Conservation (phyloP, 2,329 filamentous ascomycete species). For the Zymoseptoria pseudotritici region DNA sequence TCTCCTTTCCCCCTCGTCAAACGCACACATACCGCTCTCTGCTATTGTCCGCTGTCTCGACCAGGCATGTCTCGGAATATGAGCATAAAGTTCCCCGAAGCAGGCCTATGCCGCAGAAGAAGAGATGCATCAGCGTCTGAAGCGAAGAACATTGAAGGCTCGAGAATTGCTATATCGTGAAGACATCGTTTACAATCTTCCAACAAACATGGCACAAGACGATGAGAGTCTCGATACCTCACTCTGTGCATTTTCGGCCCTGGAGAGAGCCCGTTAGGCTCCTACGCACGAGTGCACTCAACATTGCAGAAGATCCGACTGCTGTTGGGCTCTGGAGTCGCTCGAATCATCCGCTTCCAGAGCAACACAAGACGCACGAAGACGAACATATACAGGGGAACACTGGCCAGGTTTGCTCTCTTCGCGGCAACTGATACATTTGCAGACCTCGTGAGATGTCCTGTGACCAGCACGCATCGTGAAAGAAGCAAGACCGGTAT, state of each 20-base stretch:
- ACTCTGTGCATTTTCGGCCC: neutral
- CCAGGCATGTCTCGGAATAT: neutral
- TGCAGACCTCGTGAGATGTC: neutral
- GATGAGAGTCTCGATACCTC: neutral
- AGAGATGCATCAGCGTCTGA: neutral
- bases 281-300: neutral
- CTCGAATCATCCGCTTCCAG: too few species aligned
- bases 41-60: neutral
- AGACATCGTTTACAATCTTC: neutral
- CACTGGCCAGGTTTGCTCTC: neutral
- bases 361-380: too few species aligned
- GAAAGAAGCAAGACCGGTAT: neutral
- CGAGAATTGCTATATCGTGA: neutral
- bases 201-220: neutral
- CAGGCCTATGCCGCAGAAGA: too few species aligned
- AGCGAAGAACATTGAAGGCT: neutral
- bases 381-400: neutral
- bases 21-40: neutral
- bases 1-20: neutral
- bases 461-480: neutral
- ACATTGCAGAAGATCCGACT: neutral
- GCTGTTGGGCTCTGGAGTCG: neutral
- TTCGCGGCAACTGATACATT: neutral
- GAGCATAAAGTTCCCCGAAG: too few species aligned
- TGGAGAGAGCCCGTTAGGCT: too few species aligned